Evolutionary conservation across 768 basidiomycete genomes (phyloP), one percentile per base, ranked within the genome.

Genomic region (Tulasnella sp.): DNA sequence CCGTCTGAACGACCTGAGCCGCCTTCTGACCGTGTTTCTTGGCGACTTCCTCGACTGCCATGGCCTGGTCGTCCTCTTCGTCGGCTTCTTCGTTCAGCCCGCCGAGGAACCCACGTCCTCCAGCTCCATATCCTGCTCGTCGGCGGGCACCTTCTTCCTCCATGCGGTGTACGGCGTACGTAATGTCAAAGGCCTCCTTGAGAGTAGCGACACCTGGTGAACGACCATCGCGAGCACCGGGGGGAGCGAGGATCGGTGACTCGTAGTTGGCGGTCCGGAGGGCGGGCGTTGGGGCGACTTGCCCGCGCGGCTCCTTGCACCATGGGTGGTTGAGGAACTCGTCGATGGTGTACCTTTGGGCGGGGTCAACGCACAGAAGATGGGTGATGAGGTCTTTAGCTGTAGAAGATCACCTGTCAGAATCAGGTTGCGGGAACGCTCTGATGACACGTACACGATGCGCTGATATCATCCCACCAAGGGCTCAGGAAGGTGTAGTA

Each of bases 401-500:
- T 96, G 83, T 19, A 80, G n/a, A 68, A 75, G 24, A 8, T 75
- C 77, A 80, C 34, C 83, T 39, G 83, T 79, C 24, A 76, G n/a
- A 40, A 82, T 75, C 39, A 14, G 44, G 40, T 77, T 34, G 68
- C 14, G n/a, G 52, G 71, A 73, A 12, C 21, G 27, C 48, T 44
- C 27, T 42, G 31, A 82, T 2, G 16, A 31, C 9, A 81, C 88
- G 52, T 82, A 96, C 96, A 94, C 79, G 91, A 89, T 80, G 87
- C 84, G 80, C 92, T 94, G 81, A 98, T 95, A 82, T 98, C 94
- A 83, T 99, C 97, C 98, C 98, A 99, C 96, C 98, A 99, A 2
- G 98, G 98, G 83, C 95, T 97, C 74, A 99, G 87, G 88, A 99
- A 99, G 0, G 98, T 99, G 85, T 99, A 99, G 84, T 98, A 94